These are phyloP conservation scores for Tripterygium wilfordii DNA, from an alignment of 177 flowering plant genomes.

Conservation along the genomic window DNA sequence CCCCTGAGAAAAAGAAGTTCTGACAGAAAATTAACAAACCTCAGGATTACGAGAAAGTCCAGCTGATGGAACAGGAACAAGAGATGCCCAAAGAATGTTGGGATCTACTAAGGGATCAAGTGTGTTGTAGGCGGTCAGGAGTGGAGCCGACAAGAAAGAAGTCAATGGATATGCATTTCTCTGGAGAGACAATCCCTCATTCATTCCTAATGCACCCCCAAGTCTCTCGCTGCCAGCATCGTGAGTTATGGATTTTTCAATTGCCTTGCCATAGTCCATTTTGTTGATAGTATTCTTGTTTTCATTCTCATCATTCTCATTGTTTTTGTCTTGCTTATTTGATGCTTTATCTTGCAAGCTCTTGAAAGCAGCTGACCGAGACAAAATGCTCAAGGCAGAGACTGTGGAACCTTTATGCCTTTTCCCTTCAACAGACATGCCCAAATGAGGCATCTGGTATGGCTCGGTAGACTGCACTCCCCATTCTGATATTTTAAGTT, in stretches of 20 bases:
- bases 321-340: conserved; percentile 37
- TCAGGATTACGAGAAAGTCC: conserved; percentile 53
- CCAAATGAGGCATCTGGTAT: conserved; percentile 82
- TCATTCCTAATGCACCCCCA: conserved; percentile 40
- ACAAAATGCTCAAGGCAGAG: conserved; percentile 79
- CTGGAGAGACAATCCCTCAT: conserved; percentile 55
- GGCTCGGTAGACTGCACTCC: conserved; percentile 64
- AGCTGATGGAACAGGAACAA: conserved; percentile 50
- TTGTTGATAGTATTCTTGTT: conserved; percentile 41
- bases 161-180: conserved; percentile 46
- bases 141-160: conserved; percentile 64
- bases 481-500: conserved; percentile 60
- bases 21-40: conserved; percentile 38
- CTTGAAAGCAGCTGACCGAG: conserved; percentile 78
- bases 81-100: conserved; percentile 65
- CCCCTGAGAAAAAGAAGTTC: not conserved
- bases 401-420: conserved; percentile 28
- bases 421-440: conserved; percentile 33
- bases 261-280: conserved; percentile 53
- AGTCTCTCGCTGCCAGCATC: conserved; percentile 47
- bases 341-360: conserved; percentile 63
- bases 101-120: conserved; percentile 71
- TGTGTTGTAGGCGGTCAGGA: conserved; percentile 50
- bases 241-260: conserved; percentile 45
- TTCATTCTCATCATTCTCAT: conserved; percentile 49